Conservation (phyloP, 1,139 yeast genomes). For the Maudiozyma humilis region DNA sequence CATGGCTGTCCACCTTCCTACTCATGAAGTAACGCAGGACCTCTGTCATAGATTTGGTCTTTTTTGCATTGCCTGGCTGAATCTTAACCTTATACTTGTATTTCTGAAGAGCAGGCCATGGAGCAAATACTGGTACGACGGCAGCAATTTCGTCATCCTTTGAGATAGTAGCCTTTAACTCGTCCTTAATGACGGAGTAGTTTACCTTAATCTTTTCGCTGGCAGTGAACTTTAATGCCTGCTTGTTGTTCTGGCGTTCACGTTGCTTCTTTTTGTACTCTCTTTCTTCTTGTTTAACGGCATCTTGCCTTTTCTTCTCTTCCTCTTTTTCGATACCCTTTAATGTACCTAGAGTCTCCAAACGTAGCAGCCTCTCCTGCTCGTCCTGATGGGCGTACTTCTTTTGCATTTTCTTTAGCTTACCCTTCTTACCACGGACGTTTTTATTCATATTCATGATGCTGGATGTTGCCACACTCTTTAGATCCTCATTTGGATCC, state of each 20-base stretch:
- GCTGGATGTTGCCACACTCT: constrained; percentile 14
- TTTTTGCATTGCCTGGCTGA: constrained; percentile 80
- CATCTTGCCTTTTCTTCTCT: constrained; percentile 33
- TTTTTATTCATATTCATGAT: constrained; percentile 29
- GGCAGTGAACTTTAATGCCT: constrained; percentile 40
- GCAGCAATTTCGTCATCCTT: constrained; percentile 42
- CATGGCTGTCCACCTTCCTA: constrained; percentile 46
- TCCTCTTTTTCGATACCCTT: constrained; percentile 51
- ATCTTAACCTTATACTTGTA: constrained; percentile 77
- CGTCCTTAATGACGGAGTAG: constrained; percentile 32
- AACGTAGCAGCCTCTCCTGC: constrained; percentile 63
- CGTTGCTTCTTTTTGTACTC: constrained; percentile 35
- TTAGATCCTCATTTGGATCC: constrained; percentile 9
- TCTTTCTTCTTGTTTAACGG: constrained; percentile 33
- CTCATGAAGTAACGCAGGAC: constrained; percentile 50
- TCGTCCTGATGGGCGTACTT: constrained; percentile 91
- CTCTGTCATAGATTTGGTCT: constrained; percentile 78
- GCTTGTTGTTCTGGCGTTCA: constrained; percentile 44
- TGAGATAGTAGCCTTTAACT: constrained; percentile 33
- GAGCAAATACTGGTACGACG: constrained; percentile 83
- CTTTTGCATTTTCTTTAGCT: constrained; percentile 69
- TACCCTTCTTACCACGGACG: constrained; percentile 78
- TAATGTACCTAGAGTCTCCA: constrained; percentile 78
- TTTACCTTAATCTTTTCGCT: constrained; percentile 29
- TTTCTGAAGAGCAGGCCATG: constrained; percentile 74